Evolutionary conservation across 2,329 filamentous ascomycete species (phyloP).

Genomic region (Epichloe baconii): DNA sequence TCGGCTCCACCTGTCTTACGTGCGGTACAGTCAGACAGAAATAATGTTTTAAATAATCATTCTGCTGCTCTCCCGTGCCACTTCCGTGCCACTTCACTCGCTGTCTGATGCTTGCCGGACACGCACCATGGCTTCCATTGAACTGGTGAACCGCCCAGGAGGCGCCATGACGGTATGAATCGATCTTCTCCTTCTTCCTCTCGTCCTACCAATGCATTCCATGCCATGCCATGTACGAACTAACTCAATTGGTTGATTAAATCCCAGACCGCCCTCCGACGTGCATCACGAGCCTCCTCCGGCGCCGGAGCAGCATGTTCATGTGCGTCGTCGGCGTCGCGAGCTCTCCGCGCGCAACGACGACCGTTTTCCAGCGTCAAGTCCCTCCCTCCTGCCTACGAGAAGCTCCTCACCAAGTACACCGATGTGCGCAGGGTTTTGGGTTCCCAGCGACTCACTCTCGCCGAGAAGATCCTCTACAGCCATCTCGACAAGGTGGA

Average conservation of each 20-base stretch:
- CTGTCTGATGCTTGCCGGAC: background rate
- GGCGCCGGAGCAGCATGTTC: conserved; percentile 10
- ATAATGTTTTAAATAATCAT: background rate
- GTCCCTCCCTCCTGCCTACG: conserved; percentile 57
- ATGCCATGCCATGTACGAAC: background rate
- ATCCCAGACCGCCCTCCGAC: conserved; percentile 25
- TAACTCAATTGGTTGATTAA: background rate
- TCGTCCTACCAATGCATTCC: too few species aligned
- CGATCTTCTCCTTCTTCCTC: background rate
- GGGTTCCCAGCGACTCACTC: conserved; percentile 55
- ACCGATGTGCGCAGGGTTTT: conserved; percentile 63
- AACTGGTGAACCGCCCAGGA: conserved; percentile 35
- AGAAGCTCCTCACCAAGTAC: conserved; percentile 67
- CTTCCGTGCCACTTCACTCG: too few species aligned
- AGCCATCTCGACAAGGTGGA: conserved; percentile 84
- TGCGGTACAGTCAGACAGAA: background rate
- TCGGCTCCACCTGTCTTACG: background rate
- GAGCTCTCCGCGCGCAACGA: conserved; percentile 10
- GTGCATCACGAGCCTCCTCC: conserved; percentile 15
- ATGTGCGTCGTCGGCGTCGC: conserved; percentile 2
- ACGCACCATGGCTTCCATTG: conserved; percentile 35
- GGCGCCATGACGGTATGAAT: conserved; percentile 31
- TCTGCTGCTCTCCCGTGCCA: background rate
- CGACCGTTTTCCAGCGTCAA: conserved; percentile 26
- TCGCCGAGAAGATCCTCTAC: conserved; percentile 97